Base-by-base conservation (phyloP, 2,329 filamentous ascomycete species). In the Cladosporium sp. region DNA sequence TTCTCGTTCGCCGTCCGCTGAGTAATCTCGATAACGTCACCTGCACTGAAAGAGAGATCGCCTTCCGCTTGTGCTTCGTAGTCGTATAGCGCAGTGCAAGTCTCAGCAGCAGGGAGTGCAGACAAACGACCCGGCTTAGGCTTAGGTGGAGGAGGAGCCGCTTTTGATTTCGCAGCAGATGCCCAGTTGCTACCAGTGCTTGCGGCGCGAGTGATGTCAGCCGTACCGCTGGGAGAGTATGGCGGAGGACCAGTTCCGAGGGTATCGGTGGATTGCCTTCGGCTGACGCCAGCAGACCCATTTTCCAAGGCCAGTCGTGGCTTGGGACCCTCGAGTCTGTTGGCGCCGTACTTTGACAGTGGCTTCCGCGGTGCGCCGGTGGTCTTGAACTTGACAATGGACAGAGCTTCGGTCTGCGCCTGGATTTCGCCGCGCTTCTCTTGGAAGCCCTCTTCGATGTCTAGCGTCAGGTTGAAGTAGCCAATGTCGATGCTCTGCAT, bases 401-500 rank as follows among this genome's bases (percentile, higher is more conserved):
- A 81, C 17, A 99, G 79, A 36, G 83, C 85, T 74, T 99, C 94
- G n/a, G 88, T 85, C 61, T 83, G 84, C 64, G 95, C 89, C 70
- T 94, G 87, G 60, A 94, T 87, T 66, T 95, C 89, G 24, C 91
- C 93, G 28, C 92, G 88, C 78, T 97, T 97, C 73, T 85, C 82
- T 68, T 89, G 80, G 72, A 96, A 99, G 12, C 91, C 92, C 62
- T 93, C 93, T 72, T 97, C 91, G 42, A 99, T 88, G 68, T 96
- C 92, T 32, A 90, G 81, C 1, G 89, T 90, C 52, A 99, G 82
- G 73, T 99, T 90, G 74, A 99, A 99, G 77, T 99, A 99, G 61
- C 91, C 91, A 70, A 99, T 99, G 70, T 97, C 92, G 73, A 95
- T 91, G 64, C 83, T 86, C 77, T 99, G 94, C 94, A 99, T 99